Conservation (phyloP, 1,284 basidiomycete genomes). For the Rhizopogon parksii region DNA sequence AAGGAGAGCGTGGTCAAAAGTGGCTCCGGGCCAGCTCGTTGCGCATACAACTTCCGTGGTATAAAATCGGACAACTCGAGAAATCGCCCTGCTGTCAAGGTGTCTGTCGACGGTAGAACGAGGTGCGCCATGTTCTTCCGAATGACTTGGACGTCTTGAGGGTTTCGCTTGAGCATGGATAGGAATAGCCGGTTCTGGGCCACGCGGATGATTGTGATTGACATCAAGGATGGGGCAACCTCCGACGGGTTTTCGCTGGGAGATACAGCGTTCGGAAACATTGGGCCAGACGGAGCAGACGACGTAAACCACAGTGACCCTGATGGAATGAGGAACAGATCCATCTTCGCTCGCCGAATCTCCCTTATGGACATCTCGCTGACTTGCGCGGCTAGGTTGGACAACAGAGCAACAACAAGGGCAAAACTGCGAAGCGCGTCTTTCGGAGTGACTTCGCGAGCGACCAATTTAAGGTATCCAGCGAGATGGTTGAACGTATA, state of each 20-base stretch:
- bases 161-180: constrained; percentile 59
- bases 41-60: constrained; percentile 24
- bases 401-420: constrained; percentile 48
- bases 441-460: constrained; percentile 39
- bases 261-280: constrained; percentile 49
- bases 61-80: constrained; percentile 39
- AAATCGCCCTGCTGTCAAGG: constrained; percentile 22
- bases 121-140: constrained; percentile 65
- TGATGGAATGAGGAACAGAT: constrained; percentile 63
- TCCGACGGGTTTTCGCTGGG: constrained; percentile 40
- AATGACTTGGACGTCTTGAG: constrained; percentile 64
- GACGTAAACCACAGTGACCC: constrained; percentile 60
- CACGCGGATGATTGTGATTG: constrained; percentile 58
- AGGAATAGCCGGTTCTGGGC: constrained; percentile 69
- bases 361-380: constrained; percentile 69
- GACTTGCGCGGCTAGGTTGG: constrained; percentile 56
- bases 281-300: constrained; percentile 43
- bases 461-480: constrained; percentile 57
- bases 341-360: constrained; percentile 68
- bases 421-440: constrained; percentile 34
- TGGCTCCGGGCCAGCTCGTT: constrained; percentile 5
- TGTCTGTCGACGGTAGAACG: constrained; percentile 45
- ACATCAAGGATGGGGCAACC: constrained; percentile 43
- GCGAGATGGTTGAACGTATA: constrained; percentile 63
- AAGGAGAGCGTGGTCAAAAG: constrained; percentile 42